Base-by-base conservation (phyloP, 305 asterid species). In the Stenogyne calaminthoides region DNA sequence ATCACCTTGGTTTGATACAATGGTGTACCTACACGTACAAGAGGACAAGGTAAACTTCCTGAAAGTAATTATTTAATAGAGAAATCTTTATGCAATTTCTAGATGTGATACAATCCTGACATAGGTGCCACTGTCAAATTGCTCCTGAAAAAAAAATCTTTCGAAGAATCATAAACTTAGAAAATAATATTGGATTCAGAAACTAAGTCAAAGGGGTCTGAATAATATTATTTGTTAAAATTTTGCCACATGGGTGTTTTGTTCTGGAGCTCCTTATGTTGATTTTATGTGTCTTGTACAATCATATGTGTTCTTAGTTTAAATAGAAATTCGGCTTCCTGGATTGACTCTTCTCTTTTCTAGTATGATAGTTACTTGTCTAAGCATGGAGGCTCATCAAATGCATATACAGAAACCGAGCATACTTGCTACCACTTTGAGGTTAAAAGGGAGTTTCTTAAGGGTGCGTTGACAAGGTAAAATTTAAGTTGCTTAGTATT, bases 351-450 rank as follows among this genome's bases (percentile, higher is more conserved):
- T 80, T 82, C 71, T 67, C 63, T 76, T 82, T 81, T 79, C 77
- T 84, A 92, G 99, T 95, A 92, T 85, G 99, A 89, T 56, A 90
- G 97, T 87, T 95, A 84, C 89, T 83, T 95, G 88, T 92, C 98
- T 63, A 89, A 92, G 86, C 98, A 87, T 75, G 98, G 99, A 76
- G 99, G 99, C 12, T 87, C 96, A 9, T 95, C 99, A 51, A 95
- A 95, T 85, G 99, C 98, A 19, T 86, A 88, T 82, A 95, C 99
- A 14, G 98, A 95, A 80, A 89, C 96, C 5, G 98, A 95, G 92
- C 84, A 88, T 77, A 90, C 99, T 40, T 92, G 97, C 87, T 95
- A 95, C 84, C 91, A 88, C 79, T 95, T 95, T 84, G 96, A 90
- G 62, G 98, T 92, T 69, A 89, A 95, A 72, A 83, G 80, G 77